Conservation (phyloP, 352 stramenopile genomes). For the Sclerospora graminicola region DNA sequence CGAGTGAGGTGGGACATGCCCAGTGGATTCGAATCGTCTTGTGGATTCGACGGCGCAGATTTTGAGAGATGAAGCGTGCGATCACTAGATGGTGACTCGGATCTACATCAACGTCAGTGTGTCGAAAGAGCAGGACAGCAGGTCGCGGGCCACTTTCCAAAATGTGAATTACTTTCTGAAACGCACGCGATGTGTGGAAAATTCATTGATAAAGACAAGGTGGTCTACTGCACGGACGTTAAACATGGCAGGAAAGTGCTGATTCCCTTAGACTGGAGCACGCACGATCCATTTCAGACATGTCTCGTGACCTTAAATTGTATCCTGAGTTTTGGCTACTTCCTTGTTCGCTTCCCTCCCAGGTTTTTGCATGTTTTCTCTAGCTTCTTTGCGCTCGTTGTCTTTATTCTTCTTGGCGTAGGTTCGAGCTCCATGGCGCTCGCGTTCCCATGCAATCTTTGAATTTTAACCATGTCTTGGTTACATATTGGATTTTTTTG, state of each 20-base stretch:
- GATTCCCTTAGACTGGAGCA: constrained; percentile 74
- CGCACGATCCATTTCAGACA: constrained; percentile 63
- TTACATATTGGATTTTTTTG: too few species aligned
- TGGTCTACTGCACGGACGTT: constrained; percentile 75
- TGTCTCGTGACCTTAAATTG: constrained; percentile 73
- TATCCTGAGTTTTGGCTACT: constrained; percentile 72
- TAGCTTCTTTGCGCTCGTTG: too few species aligned
- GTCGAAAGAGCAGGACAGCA: constrained; percentile 70
- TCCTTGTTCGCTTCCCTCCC: constrained; percentile 86
- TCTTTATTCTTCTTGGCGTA: too few species aligned
- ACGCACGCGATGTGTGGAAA: constrained; percentile 65
- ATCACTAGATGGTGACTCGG: constrained; percentile 18
- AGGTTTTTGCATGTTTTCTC: too few species aligned
- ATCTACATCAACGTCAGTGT: constrained; percentile 62
- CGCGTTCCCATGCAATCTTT: too few species aligned
- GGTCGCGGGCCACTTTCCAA: constrained; percentile 70
- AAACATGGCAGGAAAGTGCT: constrained; percentile 71
- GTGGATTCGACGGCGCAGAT: constrained; percentile 44
- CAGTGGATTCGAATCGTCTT: constrained; percentile 60
- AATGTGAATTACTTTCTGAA: constrained; percentile 86
- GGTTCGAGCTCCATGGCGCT: too few species aligned
- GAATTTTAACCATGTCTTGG: too few species aligned
- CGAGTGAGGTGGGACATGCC: constrained; percentile 57
- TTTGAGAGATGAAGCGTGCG: constrained; percentile 9
- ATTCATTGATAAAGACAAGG: constrained; percentile 83